A percentile compares a stretch with the other conserved stretches of the same genome.
Evolutionary conservation across 495 filamentous ascomycete species (phyloP).

Genomic region (Aspergillus ellipticus): DNA sequence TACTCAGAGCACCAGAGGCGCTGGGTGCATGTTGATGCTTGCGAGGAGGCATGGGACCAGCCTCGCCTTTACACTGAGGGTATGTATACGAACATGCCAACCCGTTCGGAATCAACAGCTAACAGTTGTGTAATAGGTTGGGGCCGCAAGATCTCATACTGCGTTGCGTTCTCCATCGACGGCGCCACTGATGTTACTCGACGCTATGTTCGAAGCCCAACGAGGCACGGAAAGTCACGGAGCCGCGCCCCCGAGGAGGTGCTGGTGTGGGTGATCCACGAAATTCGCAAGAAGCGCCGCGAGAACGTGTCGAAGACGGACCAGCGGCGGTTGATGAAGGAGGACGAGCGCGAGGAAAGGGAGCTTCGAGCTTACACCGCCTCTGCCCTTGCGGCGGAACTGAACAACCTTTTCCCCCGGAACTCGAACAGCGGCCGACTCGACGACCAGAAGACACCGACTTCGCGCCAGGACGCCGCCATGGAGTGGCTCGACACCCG

Average conservation of each 20-base stretch:
- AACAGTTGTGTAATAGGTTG: conserved; percentile 55
- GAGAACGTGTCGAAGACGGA: conserved; percentile 75
- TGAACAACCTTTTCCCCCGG: conserved; percentile 52
- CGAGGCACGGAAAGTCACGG: conserved; percentile 67
- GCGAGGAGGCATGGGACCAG: conserved; percentile 94
- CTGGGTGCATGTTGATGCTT: conserved; percentile 96
- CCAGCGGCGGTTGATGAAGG: conserved; percentile 76
- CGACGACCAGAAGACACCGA: conserved; percentile 40
- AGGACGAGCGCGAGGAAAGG: conserved; percentile 80
- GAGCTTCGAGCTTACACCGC: conserved; percentile 78
- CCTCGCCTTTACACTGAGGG: conserved; percentile 90
- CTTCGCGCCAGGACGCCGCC: conserved; percentile 56
- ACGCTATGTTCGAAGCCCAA: conserved; percentile 84
- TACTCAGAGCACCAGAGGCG: conserved; percentile 90
- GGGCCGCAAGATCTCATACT: conserved; percentile 93
- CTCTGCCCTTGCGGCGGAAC: conserved; percentile 61
- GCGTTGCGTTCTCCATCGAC: conserved; percentile 93
- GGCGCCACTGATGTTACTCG: conserved; percentile 94
- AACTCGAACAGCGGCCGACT: conserved; percentile 23
- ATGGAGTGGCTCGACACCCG: conserved; percentile 61
- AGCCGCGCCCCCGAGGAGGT: conserved; percentile 81
- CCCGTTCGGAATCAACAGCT: neutral
- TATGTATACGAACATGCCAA: conserved; percentile 23
- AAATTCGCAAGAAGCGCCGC: conserved; percentile 80
- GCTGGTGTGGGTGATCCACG: conserved; percentile 79